Percentiles rank a stretch among this genome's conserved stretches.
Conservation (phyloP, 2,329 filamentous ascomycete genomes). For the Aspergillus intermedius region DNA sequence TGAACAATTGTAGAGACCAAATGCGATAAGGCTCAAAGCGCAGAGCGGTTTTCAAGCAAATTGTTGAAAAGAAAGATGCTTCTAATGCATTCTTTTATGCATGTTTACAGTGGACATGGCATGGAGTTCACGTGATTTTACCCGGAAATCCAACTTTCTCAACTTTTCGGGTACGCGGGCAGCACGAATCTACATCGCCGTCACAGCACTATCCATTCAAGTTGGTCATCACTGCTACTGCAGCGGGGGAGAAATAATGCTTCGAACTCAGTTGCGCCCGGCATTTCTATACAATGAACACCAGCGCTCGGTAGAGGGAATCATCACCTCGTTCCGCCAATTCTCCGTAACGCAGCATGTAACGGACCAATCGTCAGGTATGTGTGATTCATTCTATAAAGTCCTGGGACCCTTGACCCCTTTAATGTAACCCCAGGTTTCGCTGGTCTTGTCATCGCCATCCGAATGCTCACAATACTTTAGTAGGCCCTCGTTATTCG, state of each 20-base stretch:
- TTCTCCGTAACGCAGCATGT: constrained; percentile 19
- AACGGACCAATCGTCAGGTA: constrained; percentile 17
- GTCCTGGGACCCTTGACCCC: neutral
- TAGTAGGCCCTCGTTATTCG: constrained; percentile 1
- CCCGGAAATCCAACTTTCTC: constrained; percentile 4
- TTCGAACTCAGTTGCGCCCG: constrained; percentile 21
- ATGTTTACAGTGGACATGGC: neutral
- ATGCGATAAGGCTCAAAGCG: too few relatives aligned
- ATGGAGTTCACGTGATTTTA: constrained; percentile 10
- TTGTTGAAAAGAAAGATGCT: too few relatives aligned
- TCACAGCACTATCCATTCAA: neutral
- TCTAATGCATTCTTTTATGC: too few relatives aligned
- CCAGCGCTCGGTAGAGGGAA: constrained; percentile 9
- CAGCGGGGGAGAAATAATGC: constrained; percentile 16
- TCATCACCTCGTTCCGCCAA: constrained; percentile 14
- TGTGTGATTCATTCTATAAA: constrained; percentile 7
- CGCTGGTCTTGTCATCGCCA: neutral
- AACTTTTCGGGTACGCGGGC: neutral
- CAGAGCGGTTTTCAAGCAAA: neutral
- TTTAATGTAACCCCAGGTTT: neutral
- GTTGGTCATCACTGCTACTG: neutral
- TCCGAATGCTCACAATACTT: neutral
- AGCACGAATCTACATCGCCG: constrained; percentile 3
- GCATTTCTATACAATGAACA: constrained; percentile 9
- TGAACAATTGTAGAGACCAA: neutral